phyloP scores from a whole-genome alignment of 805 yeast genomes.

The Lachancea thermotolerans region DNA sequence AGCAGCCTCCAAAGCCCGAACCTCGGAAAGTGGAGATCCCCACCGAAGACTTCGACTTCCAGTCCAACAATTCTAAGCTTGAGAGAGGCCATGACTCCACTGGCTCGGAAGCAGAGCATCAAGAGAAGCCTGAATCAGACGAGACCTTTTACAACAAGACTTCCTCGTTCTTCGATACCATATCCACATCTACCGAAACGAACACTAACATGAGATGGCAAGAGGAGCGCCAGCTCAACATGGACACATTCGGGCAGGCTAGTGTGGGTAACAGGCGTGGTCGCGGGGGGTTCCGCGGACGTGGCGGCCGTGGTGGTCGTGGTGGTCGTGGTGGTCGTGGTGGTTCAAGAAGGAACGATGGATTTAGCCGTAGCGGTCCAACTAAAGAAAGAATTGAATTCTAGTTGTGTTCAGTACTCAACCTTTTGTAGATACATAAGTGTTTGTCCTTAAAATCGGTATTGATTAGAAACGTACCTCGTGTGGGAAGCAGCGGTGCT shows the following conservation, averaged over 20 bases:
- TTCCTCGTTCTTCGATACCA: slow-evolving; percentile 82
- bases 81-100: slow-evolving; percentile 27
- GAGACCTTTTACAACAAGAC: slow-evolving; percentile 58
- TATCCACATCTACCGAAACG: slow-evolving; percentile 61
- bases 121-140: slow-evolving; percentile 13
- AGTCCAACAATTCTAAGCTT: slow-evolving; percentile 65
- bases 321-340: slow-evolving; percentile 31
- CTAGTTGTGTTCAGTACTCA: slow-evolving; percentile 1
- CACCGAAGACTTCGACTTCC: slow-evolving; percentile 67
- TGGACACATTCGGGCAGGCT: slow-evolving; percentile 80
- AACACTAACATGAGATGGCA: slow-evolving; percentile 51
- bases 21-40: slow-evolving; percentile 35
- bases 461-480: slow-evolving; percentile 49
- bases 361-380: slow-evolving; percentile 15
- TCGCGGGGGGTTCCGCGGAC: slow-evolving; percentile 44
- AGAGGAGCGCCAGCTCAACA: slow-evolving; percentile 64
- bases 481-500: slow-evolving; percentile 54
- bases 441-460: neutral
- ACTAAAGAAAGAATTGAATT: slow-evolving; percentile 14
- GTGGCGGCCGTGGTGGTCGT: slow-evolving; percentile 32
- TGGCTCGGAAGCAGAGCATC: slow-evolving; percentile 29
- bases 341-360: slow-evolving; percentile 3
- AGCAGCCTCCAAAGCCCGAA: slow-evolving; percentile 7
- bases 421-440: neutral
- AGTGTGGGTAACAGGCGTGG: slow-evolving; percentile 45